Conservation (phyloP, 2,329 filamentous ascomycete species). For the Colletotrichum navitas region DNA sequence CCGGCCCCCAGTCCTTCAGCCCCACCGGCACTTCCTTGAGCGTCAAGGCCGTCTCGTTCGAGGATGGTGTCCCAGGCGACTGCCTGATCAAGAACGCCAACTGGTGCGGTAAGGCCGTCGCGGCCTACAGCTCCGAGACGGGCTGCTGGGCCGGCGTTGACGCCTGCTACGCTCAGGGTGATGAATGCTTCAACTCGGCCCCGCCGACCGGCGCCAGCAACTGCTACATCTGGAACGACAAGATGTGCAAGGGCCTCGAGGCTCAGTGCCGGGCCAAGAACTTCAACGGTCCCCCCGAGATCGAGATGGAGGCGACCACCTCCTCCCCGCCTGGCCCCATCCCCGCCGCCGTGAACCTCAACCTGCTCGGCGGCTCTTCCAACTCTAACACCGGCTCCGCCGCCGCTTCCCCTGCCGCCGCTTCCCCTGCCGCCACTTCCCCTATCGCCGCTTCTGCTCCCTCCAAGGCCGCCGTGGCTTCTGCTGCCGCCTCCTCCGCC, state of each 20-base stretch:
- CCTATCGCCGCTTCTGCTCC: constrained; percentile 7
- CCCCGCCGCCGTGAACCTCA: constrained; percentile 47
- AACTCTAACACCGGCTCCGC: constrained; percentile 15
- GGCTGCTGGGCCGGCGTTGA: constrained; percentile 71
- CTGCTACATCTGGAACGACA: constrained; percentile 70
- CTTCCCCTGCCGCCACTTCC: constrained; percentile 1
- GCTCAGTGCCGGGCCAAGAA: constrained; percentile 56
- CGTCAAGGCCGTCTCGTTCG: constrained; percentile 42
- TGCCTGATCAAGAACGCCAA: constrained; percentile 77
- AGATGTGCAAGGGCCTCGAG: constrained; percentile 68
- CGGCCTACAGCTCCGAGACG: constrained; percentile 64
- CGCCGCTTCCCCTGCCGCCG: constrained; percentile 11
- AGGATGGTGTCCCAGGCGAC: constrained; percentile 65
- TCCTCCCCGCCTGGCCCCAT: constrained; percentile 51
- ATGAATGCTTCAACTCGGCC: constrained; percentile 69
- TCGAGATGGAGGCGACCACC: constrained; percentile 52
- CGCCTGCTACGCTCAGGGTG: constrained; percentile 70
- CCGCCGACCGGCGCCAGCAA: constrained; percentile 70
- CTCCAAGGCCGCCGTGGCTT: constrained; percentile 9
- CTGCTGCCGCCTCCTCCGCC: constrained; percentile 16
- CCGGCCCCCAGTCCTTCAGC: constrained; percentile 68
- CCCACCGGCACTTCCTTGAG: constrained; percentile 48
- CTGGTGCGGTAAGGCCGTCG: constrained; percentile 76
- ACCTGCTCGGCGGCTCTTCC: constrained; percentile 32
- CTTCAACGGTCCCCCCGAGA: constrained; percentile 63